phyloP scores from a whole-genome alignment of 2,329 filamentous ascomycete genomes.

The Cercospora zeae-maydis region DNA sequence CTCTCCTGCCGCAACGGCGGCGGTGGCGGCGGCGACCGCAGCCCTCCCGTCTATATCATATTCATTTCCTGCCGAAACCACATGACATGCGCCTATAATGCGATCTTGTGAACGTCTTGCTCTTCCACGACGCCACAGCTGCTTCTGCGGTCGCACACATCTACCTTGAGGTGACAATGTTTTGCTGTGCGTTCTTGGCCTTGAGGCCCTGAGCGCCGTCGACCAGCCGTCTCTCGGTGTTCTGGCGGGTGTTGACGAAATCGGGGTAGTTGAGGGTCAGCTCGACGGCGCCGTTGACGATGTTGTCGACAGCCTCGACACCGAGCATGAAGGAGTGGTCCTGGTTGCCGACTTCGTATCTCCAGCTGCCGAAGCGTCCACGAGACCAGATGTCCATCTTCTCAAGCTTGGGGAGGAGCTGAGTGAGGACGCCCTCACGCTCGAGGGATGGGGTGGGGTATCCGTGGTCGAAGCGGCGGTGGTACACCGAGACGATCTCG shows the following conservation, averaged over 20 bases:
- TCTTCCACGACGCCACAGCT: not conserved
- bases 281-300: conserved; percentile 84
- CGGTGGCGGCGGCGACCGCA: not conserved
- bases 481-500: conserved; percentile 97
- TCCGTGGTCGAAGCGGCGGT: conserved; percentile 95
- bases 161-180: conserved; percentile 12
- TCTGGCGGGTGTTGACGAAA: conserved; percentile 79
- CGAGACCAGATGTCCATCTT: conserved; percentile 89
- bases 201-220: conserved; percentile 61
- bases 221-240: conserved; percentile 60
- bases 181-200: conserved; percentile 28
- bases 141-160: not conserved
- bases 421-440: conserved; percentile 87
- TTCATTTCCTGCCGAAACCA: not conserved
- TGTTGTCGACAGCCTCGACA: conserved; percentile 87
- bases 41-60: not conserved
- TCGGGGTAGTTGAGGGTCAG: conserved; percentile 94
- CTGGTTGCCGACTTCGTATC: conserved; percentile 96
- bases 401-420: conserved; percentile 90
- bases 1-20: not conserved
- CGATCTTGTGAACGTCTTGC: not conserved
- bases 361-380: conserved; percentile 96
- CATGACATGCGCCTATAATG: not conserved
- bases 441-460: conserved; percentile 95
- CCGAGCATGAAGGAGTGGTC: conserved; percentile 98